phyloP scores from a whole-genome alignment of 768 basidiomycete species.

The Pleurotus ostreatus region DNA sequence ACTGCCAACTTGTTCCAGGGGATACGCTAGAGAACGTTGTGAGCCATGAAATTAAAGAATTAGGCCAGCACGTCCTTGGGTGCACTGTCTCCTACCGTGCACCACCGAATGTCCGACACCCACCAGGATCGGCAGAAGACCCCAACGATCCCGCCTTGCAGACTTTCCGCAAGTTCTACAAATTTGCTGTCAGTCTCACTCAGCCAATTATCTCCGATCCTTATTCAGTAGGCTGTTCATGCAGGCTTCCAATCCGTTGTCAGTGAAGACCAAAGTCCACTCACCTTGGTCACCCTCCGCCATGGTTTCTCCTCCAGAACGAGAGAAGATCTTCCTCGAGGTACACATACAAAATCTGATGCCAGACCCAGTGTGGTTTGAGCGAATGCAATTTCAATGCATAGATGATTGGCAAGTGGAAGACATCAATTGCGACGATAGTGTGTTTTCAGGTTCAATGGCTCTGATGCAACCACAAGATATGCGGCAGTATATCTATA shows the following conservation, averaged over 20 bases:
- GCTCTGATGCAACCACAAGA: conserved; percentile 82
- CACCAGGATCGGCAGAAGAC: conserved; percentile 46
- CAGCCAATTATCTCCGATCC: background rate
- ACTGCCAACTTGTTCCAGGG: conserved; percentile 44
- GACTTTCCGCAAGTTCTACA: conserved; percentile 86
- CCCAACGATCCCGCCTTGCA: conserved; percentile 52
- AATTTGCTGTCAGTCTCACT: conserved; percentile 67
- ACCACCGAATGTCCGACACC: conserved; percentile 49
- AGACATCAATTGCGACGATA: conserved; percentile 44
- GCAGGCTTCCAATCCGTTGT: conserved; percentile 90
- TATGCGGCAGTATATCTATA: conserved; percentile 83
- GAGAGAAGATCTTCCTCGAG: conserved; percentile 87
- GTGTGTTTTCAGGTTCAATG: conserved; percentile 57
- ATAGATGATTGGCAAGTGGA: conserved; percentile 60
- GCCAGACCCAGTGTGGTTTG: conserved; percentile 70
- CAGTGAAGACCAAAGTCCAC: conserved; percentile 94
- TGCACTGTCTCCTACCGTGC: conserved; percentile 83
- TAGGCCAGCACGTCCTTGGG: conserved; percentile 86
- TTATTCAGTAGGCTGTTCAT: background rate
- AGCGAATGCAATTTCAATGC: conserved; percentile 76
- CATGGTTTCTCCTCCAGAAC: conserved; percentile 53
- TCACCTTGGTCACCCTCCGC: conserved; percentile 70
- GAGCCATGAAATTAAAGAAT: conserved; percentile 88
- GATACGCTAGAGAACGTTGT: conserved; percentile 67
- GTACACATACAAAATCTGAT: conserved; percentile 90